Evolutionary conservation across 495 filamentous ascomycete species (phyloP).

Genomic region (Tetracladium marchalianum): DNA sequence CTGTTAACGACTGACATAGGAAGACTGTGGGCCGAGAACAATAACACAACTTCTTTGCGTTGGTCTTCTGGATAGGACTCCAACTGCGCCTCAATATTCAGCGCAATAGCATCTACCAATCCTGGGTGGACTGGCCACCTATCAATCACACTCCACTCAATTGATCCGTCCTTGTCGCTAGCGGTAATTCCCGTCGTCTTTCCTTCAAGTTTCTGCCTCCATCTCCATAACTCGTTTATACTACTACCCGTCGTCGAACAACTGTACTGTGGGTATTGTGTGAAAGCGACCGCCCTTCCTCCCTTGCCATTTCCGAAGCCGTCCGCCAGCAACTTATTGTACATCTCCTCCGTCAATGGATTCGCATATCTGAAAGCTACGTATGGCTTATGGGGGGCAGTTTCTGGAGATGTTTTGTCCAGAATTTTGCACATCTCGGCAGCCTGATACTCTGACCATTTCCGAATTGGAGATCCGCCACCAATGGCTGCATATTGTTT

Average conservation of each 20-base stretch:
- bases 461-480: conserved; percentile 91
- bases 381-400: conserved; percentile 95
- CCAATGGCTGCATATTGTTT: conserved; percentile 94
- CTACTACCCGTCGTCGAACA: conserved; percentile 96
- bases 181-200: conserved; percentile 36
- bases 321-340: conserved; percentile 68
- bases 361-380: conserved; percentile 97
- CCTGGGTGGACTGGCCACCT: conserved; percentile 90
- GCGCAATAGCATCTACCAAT: conserved; percentile 81
- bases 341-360: conserved; percentile 91
- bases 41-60: conserved; percentile 66
- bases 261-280: conserved; percentile 98
- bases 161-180: conserved; percentile 45
- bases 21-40: conserved; percentile 92
- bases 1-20: conserved; percentile 96
- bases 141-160: conserved; percentile 97
- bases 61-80: conserved; percentile 72
- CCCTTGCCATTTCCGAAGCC: conserved; percentile 82
- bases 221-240: conserved; percentile 96
- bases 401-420: conserved; percentile 80
- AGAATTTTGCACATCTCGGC: conserved; percentile 92
- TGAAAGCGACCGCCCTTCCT: conserved; percentile 90
- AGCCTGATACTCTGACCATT: conserved; percentile 93
- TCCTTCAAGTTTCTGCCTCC: conserved; percentile 79
- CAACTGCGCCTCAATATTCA: conserved; percentile 77